These are phyloP conservation scores for Beverwykella pulmonaria DNA, from an alignment of 495 filamentous ascomycete species.

Conservation along the genomic window DNA sequence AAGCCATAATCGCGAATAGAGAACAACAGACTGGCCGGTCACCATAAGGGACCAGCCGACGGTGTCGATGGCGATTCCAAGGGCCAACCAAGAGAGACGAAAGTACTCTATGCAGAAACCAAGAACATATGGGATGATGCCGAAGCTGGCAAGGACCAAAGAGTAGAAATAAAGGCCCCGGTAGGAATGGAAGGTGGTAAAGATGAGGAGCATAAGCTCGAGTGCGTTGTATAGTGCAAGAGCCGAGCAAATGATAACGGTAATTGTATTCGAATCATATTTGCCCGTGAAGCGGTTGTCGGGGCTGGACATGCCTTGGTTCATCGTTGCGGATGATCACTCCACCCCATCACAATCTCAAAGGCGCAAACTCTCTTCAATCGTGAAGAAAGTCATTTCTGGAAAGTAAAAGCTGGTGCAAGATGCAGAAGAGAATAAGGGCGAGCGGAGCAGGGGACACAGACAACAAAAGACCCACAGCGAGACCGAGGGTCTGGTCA, in stretches of 20 bases:
- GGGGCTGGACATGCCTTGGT: slow-evolving; percentile 14
- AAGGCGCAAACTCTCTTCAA: too few relatives aligned
- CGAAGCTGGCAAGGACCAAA: slow-evolving; percentile 34
- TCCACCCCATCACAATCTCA: too few relatives aligned
- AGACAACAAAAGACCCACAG: not conserved
- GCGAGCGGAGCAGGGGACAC: not conserved
- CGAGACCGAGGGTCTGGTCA: slow-evolving; percentile 16
- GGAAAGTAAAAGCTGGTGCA: not conserved
- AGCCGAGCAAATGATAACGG: slow-evolving; percentile 26
- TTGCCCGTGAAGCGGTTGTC: slow-evolving; percentile 16
- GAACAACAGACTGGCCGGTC: slow-evolving; percentile 39
- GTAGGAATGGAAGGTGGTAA: slow-evolving; percentile 37
- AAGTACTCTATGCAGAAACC: slow-evolving; percentile 34
- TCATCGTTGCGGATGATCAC: slow-evolving; percentile 1
- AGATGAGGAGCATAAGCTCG: slow-evolving; percentile 33
- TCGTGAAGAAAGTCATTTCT: too few relatives aligned
- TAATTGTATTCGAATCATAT: slow-evolving; percentile 21
- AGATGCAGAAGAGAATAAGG: not conserved
- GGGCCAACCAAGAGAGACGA: slow-evolving; percentile 1
- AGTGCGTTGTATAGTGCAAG: slow-evolving; percentile 36
- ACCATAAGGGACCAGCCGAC: slow-evolving; percentile 38
- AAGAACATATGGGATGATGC: slow-evolving; percentile 34
- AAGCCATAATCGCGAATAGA: slow-evolving; percentile 38
- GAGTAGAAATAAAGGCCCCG: slow-evolving; percentile 37
- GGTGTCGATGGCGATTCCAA: slow-evolving; percentile 25